These are phyloP conservation scores for Echites panduratus DNA, from an alignment of 257 asterid species.

Conservation along the genomic window DNA sequence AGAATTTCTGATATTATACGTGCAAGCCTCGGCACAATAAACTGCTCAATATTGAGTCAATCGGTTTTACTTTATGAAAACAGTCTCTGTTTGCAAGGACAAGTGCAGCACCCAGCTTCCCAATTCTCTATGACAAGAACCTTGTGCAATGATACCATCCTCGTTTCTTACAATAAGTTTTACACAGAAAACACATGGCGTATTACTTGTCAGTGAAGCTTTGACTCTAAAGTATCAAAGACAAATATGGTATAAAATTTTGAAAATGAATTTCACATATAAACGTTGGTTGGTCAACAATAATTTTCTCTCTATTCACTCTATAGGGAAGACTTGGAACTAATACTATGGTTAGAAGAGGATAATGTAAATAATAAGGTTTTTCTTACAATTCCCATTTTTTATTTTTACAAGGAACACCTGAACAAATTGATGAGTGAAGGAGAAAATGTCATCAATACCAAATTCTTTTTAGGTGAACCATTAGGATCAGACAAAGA, in stretches of 20 bases:
- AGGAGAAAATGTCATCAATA: background rate
- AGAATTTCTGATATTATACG: background rate
- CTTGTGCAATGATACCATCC: background rate
- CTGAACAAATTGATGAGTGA: background rate
- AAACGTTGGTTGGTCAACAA: background rate
- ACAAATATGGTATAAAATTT: background rate
- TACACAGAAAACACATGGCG: background rate
- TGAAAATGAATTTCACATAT: background rate
- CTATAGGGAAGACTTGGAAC: background rate
- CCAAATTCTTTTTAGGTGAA: background rate
- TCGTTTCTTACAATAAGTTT: background rate
- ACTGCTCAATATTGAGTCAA: background rate
- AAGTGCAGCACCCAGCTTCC: background rate
- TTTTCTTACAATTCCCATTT: too few relatives aligned
- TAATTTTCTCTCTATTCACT: background rate
- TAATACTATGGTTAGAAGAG: background rate
- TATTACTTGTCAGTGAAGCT: background rate
- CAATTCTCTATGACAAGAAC: background rate
- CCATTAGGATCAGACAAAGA: background rate
- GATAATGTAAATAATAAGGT: background rate
- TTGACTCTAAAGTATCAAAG: background rate
- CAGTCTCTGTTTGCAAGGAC: background rate
- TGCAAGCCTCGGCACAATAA: background rate
- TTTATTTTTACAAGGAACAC: background rate
- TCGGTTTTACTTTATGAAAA: background rate